A percentile compares a stretch with the other conserved stretches of the same genome.
Conservation (phyloP, 805 yeast species). For the Trichomonascus vanleenenianus region DNA sequence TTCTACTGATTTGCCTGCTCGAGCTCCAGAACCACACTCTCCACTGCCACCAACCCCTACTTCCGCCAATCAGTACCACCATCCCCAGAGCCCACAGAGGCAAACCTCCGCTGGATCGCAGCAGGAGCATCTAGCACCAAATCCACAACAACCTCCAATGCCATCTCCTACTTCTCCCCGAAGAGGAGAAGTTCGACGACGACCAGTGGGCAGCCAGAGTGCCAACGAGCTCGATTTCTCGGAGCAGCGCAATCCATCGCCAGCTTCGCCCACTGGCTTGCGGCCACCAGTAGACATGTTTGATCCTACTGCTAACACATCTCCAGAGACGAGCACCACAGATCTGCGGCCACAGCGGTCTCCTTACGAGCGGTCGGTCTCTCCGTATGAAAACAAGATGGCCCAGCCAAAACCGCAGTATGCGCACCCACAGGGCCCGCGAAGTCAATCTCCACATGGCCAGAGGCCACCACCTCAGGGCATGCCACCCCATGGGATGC, state of each 20-base stretch:
- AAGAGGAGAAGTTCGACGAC: too few relatives aligned
- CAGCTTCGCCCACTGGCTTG: neutral
- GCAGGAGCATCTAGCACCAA: neutral
- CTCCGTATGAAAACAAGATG: neutral
- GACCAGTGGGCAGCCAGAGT: too few relatives aligned
- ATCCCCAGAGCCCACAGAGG: neutral
- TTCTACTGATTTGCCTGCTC: neutral
- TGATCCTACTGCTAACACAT: constrained; percentile 8
- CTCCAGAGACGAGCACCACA: neutral
- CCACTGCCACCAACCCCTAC: neutral
- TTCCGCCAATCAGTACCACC: neutral
- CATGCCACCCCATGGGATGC: neutral
- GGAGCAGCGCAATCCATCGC: neutral
- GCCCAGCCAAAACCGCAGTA: neutral
- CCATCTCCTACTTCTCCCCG: neutral
- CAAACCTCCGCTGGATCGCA: neutral
- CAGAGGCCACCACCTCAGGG: constrained; percentile 2
- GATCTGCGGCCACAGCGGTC: neutral
- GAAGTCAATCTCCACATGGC: neutral
- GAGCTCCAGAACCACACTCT: neutral
- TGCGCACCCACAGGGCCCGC: constrained; percentile 1
- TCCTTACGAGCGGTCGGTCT: neutral
- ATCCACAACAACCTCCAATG: neutral
- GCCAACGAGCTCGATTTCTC: neutral
- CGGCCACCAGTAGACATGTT: constrained; percentile 5